Conservation (phyloP, 345 rosid species). For the Cochlearia excelsa region DNA sequence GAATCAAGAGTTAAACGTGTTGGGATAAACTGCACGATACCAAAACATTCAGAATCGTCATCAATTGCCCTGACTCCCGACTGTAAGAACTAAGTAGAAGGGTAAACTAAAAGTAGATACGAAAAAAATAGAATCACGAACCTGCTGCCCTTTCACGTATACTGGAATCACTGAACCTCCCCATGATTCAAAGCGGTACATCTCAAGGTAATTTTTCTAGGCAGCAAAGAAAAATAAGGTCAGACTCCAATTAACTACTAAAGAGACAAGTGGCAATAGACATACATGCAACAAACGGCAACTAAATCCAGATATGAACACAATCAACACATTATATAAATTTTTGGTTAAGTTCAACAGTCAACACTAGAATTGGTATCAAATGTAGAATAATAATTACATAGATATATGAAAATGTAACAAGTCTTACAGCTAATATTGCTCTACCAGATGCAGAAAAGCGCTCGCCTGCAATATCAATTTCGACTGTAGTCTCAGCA, state of each 20-base stretch:
- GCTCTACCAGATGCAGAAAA: conserved; percentile 89
- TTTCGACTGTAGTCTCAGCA: conserved; percentile 95
- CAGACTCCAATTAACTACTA: conserved; percentile 17
- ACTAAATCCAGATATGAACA: too few relatives aligned
- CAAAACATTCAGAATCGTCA: conserved; percentile 32
- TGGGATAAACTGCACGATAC: conserved; percentile 68
- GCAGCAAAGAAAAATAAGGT: conserved; percentile 30
- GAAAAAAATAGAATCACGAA: conserved; percentile 30
- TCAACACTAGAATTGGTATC: too few relatives aligned
- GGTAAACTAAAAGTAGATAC: conserved; percentile 20
- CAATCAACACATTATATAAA: too few relatives aligned
- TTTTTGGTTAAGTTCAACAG: too few relatives aligned
- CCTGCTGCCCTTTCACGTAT: conserved; percentile 83
- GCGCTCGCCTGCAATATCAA: conserved; percentile 84
- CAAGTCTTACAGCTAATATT: conserved; percentile 75
- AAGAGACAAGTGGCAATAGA: too few relatives aligned
- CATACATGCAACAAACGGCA: too few relatives aligned
- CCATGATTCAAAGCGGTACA: conserved; percentile 96
- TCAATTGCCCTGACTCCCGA: conserved; percentile 22
- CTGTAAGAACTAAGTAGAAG: conserved; percentile 15
- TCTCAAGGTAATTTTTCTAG: conserved; percentile 93
- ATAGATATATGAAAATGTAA: not conserved
- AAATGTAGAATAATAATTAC: too few relatives aligned
- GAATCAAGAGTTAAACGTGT: conserved; percentile 80
- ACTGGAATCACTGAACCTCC: conserved; percentile 92